These are phyloP conservation scores for Thelephora ganbajun DNA, from an alignment of 768 basidiomycete species.

Conservation along the genomic window DNA sequence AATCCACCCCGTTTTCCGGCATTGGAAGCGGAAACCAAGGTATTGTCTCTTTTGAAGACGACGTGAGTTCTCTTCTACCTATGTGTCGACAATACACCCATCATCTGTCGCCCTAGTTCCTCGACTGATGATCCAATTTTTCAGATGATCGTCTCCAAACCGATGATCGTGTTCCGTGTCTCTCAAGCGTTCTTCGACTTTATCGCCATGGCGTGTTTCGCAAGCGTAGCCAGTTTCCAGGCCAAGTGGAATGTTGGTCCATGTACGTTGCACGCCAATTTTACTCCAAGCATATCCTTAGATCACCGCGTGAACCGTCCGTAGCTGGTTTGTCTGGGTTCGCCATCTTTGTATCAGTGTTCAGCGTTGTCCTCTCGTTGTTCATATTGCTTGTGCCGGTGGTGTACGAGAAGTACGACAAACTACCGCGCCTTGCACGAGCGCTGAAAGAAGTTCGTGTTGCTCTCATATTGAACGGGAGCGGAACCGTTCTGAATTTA, in stretches of 20 bases:
- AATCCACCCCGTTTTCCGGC: conserved; percentile 18
- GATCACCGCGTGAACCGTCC: not conserved
- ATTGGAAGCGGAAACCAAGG: conserved; percentile 42
- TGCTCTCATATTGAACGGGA: conserved; percentile 66
- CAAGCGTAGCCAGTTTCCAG: conserved; percentile 80
- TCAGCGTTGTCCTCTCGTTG: conserved; percentile 56
- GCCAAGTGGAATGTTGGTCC: conserved; percentile 74
- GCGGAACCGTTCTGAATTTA: conserved; percentile 50
- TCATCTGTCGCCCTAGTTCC: conserved; percentile 9
- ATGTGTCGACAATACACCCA: conserved; percentile 26
- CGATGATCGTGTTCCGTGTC: conserved; percentile 60
- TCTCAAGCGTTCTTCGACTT: conserved; percentile 89
- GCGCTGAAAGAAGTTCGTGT: conserved; percentile 76
- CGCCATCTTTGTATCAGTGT: conserved; percentile 65
- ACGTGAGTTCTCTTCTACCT: conserved; percentile 36
- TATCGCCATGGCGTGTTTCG: conserved; percentile 83
- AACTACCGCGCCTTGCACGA: conserved; percentile 59
- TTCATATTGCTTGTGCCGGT: conserved; percentile 72
- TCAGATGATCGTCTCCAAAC: conserved; percentile 83
- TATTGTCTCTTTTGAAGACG: conserved; percentile 51
- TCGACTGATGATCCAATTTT: conserved; percentile 2
- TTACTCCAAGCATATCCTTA: not conserved
- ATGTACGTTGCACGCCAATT: conserved; percentile 38
- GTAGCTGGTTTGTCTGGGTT: conserved; percentile 80
- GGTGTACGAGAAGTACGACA: conserved; percentile 77